These are phyloP conservation scores for Trichosporon sp. DNA, from an alignment of 1,284 basidiomycete species.

Conservation along the genomic window DNA sequence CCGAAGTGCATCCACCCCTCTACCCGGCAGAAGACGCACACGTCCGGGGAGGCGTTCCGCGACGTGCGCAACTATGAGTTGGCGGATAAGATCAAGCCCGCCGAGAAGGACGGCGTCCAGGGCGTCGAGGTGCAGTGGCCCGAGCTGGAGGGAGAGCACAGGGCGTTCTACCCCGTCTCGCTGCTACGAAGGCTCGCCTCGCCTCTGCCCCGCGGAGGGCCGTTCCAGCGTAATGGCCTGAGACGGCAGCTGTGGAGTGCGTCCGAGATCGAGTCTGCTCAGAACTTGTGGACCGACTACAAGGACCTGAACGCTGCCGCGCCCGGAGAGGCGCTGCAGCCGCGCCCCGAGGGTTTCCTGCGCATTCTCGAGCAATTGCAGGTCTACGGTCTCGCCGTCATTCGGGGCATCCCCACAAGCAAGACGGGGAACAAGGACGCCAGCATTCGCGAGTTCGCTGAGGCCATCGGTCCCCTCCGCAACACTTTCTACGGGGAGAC, in stretches of 20 bases:
- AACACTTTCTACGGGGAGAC: slow-evolving; percentile 87
- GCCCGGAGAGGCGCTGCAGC: slow-evolving; percentile 8
- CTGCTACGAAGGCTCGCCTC: slow-evolving; percentile 27
- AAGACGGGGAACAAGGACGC: slow-evolving; percentile 65
- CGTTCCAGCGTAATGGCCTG: slow-evolving; percentile 25
- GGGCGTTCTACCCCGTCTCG: slow-evolving; percentile 29
- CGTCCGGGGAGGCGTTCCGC: slow-evolving; percentile 39
- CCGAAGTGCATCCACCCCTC: slow-evolving; percentile 68
- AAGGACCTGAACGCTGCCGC: slow-evolving; percentile 25
- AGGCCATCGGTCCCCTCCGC: slow-evolving; percentile 72
- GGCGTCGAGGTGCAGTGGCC: slow-evolving; percentile 30
- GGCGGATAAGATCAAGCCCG: slow-evolving; percentile 56
- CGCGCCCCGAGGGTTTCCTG: slow-evolving; percentile 31
- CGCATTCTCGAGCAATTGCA: slow-evolving; percentile 53
- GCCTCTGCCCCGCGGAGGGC: not conserved
- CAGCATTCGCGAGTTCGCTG: slow-evolving; percentile 68
- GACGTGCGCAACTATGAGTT: slow-evolving; percentile 50
- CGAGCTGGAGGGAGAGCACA: slow-evolving; percentile 21
- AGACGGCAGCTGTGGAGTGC: slow-evolving; percentile 27
- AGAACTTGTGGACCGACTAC: slow-evolving; percentile 27
- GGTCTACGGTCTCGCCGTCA: slow-evolving; percentile 61
- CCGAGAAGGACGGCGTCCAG: slow-evolving; percentile 10
- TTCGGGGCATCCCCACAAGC: slow-evolving; percentile 64
- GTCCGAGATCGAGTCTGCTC: slow-evolving; percentile 4
- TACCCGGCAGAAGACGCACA: slow-evolving; percentile 77